Evolutionary conservation across 345 rosid genomes (phyloP).

Genomic region (Linum usitatissimum): DNA sequence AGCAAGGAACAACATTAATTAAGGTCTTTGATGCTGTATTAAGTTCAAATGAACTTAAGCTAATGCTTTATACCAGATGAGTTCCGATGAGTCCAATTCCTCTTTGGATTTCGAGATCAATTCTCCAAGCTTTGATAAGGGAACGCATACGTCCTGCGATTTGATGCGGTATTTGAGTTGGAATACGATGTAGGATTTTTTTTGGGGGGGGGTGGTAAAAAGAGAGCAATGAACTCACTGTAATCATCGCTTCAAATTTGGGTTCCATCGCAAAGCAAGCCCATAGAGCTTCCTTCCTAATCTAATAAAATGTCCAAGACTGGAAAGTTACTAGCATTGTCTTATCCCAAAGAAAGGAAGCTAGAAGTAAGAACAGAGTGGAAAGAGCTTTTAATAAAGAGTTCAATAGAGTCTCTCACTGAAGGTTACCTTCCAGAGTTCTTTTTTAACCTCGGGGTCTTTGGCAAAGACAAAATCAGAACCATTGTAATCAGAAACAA

Average conservation of each 20-base stretch:
- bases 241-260: slow-evolving; percentile 62
- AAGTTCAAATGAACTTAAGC: background rate
- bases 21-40: background rate
- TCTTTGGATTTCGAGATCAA: slow-evolving; percentile 63
- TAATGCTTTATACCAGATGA: slow-evolving; percentile 40
- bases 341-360: background rate
- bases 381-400: background rate
- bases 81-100: slow-evolving; percentile 59
- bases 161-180: too few species aligned
- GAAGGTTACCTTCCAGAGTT: slow-evolving; percentile 74
- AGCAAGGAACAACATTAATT: background rate
- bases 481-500: slow-evolving; percentile 69
- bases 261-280: slow-evolving; percentile 88
- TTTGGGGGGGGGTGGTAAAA: too few species aligned
- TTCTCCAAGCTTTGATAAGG: slow-evolving; percentile 68
- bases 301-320: slow-evolving; percentile 21
- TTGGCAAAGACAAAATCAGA: slow-evolving; percentile 79
- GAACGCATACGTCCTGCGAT: slow-evolving; percentile 97
- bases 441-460: slow-evolving; percentile 72
- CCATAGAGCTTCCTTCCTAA: slow-evolving; percentile 88
- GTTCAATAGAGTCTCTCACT: background rate
- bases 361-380: background rate
- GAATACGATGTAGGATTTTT: too few species aligned
- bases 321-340: background rate
- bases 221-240: slow-evolving; percentile 33